phyloP scores from a whole-genome alignment of 2,329 filamentous ascomycete species.

The Penicillium sp. region DNA sequence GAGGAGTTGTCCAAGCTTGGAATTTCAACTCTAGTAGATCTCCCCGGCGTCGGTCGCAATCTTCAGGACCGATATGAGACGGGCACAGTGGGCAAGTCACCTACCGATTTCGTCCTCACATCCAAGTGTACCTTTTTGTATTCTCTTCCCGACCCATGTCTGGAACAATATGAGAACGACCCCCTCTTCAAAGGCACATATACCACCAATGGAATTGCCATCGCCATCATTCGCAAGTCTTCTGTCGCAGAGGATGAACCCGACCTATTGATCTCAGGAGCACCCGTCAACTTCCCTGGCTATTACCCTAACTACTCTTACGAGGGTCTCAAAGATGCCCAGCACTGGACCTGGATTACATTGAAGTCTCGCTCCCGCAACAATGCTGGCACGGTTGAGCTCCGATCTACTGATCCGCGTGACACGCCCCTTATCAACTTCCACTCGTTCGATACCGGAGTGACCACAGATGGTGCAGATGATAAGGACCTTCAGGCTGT shows the following conservation, averaged over 20 bases:
- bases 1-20: slow-evolving; percentile 52
- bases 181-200: slow-evolving; percentile 44
- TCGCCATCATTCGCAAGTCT: slow-evolving; percentile 45
- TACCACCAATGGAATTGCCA: slow-evolving; percentile 55
- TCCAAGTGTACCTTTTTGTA: slow-evolving; percentile 33
- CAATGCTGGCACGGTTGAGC: slow-evolving; percentile 59
- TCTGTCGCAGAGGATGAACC: slow-evolving; percentile 47
- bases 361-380: slow-evolving; percentile 65
- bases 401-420: slow-evolving; percentile 61
- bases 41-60: slow-evolving; percentile 62
- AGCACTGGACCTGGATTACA: slow-evolving; percentile 50
- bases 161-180: slow-evolving; percentile 45
- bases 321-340: slow-evolving; percentile 38
- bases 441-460: slow-evolving; percentile 53
- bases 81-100: slow-evolving; percentile 48
- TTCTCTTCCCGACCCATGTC: slow-evolving; percentile 41
- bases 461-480: slow-evolving; percentile 38
- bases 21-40: slow-evolving; percentile 55
- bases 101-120: slow-evolving; percentile 35
- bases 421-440: slow-evolving; percentile 64
- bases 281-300: slow-evolving; percentile 55
- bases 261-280: slow-evolving; percentile 58
- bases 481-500: slow-evolving; percentile 56
- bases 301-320: slow-evolving; percentile 50
- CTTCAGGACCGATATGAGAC: slow-evolving; percentile 63